Conservation (phyloP, 495 filamentous ascomycete genomes). For the Talaromyces liani region DNA sequence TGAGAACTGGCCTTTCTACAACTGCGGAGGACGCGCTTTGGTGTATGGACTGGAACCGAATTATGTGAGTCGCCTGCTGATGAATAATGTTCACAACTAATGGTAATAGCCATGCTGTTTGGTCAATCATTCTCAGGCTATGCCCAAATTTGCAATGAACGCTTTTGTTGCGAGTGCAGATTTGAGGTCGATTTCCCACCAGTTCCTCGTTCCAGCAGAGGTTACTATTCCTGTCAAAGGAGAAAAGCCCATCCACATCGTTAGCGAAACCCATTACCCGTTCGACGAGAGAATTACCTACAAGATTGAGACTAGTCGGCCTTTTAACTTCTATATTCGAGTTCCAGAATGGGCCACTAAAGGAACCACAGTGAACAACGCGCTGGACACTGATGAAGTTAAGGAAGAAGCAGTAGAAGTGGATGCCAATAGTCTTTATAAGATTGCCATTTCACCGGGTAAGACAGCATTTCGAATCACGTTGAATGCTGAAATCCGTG, state of each 20-base stretch:
- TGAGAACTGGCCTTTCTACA: constrained; percentile 39
- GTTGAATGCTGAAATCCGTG: constrained; percentile 16
- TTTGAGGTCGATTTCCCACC: constrained; percentile 4
- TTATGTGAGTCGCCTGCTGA: constrained; percentile 14
- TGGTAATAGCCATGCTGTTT: constrained; percentile 49
- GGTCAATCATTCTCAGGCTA: constrained; percentile 55
- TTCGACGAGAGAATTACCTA: constrained; percentile 43
- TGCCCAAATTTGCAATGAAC: constrained; percentile 46
- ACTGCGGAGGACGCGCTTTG: constrained; percentile 16
- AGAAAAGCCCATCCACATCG: constrained; percentile 6
- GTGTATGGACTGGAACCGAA: constrained; percentile 9
- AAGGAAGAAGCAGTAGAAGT: constrained; percentile 9
- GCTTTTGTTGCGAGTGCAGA: constrained; percentile 8
- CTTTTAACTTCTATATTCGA: constrained; percentile 42
- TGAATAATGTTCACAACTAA: constrained; percentile 13
- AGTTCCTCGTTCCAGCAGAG: constrained; percentile 8
- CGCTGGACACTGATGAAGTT: constrained; percentile 12
- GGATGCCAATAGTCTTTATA: not conserved
- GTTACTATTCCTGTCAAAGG: constrained; percentile 1
- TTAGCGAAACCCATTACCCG: constrained; percentile 45
- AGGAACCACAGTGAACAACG: constrained; percentile 6
- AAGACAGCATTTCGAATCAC: constrained; percentile 18
- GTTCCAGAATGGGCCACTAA: constrained; percentile 40
- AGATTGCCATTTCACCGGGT: constrained; percentile 4
- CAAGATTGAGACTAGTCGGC: constrained; percentile 27